Conservation (phyloP, 495 filamentous ascomycete species). For the Penicillium argentinense region DNA sequence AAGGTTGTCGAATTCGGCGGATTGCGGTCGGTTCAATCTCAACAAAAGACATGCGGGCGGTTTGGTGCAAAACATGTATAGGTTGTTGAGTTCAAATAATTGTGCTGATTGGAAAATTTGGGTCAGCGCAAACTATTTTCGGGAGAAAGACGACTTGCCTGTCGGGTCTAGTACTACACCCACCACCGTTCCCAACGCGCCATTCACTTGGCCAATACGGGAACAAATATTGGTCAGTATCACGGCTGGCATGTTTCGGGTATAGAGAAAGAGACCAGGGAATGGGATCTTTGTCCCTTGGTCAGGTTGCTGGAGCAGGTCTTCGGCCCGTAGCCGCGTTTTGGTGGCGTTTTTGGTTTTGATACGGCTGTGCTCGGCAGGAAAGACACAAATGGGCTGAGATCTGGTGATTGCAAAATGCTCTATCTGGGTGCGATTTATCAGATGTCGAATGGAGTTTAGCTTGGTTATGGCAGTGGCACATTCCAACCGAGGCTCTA, state of each 20-base stretch:
- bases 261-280: neutral
- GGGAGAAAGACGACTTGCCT: neutral
- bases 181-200: neutral
- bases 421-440: neutral
- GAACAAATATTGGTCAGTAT: neutral
- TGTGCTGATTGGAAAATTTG: neutral
- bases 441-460: neutral
- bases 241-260: neutral
- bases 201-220: neutral
- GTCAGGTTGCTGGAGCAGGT: neutral
- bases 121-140: neutral
- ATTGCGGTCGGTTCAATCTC: neutral
- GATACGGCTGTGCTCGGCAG: neutral
- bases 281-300: neutral
- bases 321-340: neutral
- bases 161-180: neutral
- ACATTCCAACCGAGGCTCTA: neutral
- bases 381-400: neutral
- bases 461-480: neutral
- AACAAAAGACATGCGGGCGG: neutral
- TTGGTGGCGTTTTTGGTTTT: neutral
- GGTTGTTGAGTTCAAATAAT: neutral
- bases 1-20: neutral
- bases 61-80: neutral
- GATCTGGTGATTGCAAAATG: neutral